Percentiles rank a stretch among this genome's conserved stretches.
phyloP scores from a whole-genome alignment of 2,329 filamentous ascomycete genomes.

The Exophiala mesophila region DNA sequence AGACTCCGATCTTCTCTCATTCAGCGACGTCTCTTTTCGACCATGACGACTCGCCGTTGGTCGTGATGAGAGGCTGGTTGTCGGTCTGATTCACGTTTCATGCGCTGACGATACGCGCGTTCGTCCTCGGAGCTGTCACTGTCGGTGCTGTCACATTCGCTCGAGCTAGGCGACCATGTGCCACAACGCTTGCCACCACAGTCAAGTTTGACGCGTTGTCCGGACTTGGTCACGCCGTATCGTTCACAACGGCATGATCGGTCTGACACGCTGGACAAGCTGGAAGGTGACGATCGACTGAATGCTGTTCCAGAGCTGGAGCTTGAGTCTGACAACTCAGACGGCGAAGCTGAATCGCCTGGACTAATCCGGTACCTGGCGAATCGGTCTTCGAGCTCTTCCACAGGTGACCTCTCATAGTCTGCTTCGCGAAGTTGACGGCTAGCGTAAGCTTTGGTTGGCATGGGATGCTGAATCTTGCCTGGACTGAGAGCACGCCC shows the following conservation, averaged over 20 bases:
- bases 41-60: conserved; percentile 5
- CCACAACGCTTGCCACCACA: conserved; percentile 86
- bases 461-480: conserved; percentile 87
- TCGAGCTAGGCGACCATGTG: conserved; percentile 46
- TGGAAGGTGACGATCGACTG: conserved; percentile 53
- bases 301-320: conserved; percentile 44
- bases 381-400: conserved; percentile 75
- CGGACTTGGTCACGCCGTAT: conserved; percentile 91
- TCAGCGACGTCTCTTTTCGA: conserved; percentile 11
- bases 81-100: conserved; percentile 15
- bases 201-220: conserved; percentile 92
- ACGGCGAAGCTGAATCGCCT: conserved; percentile 70
- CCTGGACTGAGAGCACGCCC: conserved; percentile 83
- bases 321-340: conserved; percentile 54
- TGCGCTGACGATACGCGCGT: conserved; percentile 14
- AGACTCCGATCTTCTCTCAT: not conserved
- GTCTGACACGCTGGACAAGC: conserved; percentile 63
- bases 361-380: conserved; percentile 64
- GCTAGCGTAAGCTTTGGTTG: conserved; percentile 79
- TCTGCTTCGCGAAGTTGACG: conserved; percentile 79
- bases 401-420: conserved; percentile 63
- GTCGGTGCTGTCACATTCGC: conserved; percentile 21
- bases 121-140: conserved; percentile 24
- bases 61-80: conserved; percentile 1
- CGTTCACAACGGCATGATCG: conserved; percentile 82